Percentiles rank a stretch among this genome's conserved stretches.
phyloP scores from a whole-genome alignment of 495 filamentous ascomycete species.

The Trypethelium eluteriae region DNA sequence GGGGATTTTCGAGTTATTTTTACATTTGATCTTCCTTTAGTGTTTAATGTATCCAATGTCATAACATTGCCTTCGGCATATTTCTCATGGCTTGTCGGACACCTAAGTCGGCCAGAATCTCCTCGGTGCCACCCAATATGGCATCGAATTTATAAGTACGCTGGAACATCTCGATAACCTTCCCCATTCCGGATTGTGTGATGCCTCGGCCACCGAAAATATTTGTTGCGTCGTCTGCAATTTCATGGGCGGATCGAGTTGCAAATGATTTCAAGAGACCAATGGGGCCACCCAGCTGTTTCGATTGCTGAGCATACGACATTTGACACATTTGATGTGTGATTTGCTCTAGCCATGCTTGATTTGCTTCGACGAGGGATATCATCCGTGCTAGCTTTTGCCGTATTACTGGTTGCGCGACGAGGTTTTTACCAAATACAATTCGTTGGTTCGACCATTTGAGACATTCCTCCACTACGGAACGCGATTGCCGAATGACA shows the following conservation, averaged over 20 bases:
- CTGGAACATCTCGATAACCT: constrained; percentile 71
- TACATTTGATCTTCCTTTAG: not conserved
- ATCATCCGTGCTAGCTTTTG: constrained; percentile 90
- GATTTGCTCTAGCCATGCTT: constrained; percentile 78
- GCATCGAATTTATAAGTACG: constrained; percentile 85
- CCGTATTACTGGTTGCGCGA: constrained; percentile 78
- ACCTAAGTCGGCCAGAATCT: constrained; percentile 73
- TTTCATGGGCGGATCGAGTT: constrained; percentile 70
- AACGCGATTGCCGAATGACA: constrained; percentile 56
- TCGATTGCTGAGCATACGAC: constrained; percentile 70
- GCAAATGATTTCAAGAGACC: constrained; percentile 72
- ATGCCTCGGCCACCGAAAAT: constrained; percentile 79
- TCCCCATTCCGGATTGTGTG: constrained; percentile 77
- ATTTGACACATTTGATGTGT: constrained; percentile 85
- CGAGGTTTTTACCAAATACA: constrained; percentile 74
- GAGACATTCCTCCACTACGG: constrained; percentile 74
- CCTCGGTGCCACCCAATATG: constrained; percentile 77
- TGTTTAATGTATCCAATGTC: constrained; percentile 21
- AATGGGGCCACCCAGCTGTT: constrained; percentile 70
- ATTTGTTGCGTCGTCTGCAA: constrained; percentile 74
- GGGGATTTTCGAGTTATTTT: not conserved
- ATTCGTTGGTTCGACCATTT: constrained; percentile 86
- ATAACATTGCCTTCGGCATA: constrained; percentile 79
- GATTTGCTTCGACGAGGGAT: constrained; percentile 67
- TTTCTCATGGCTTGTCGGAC: constrained; percentile 74